Evolutionary conservation across 1,139 yeast genomes (phyloP), one percentile per base, ranked within the genome.

Genomic region (Blastobotrys arbuscula): DNA sequence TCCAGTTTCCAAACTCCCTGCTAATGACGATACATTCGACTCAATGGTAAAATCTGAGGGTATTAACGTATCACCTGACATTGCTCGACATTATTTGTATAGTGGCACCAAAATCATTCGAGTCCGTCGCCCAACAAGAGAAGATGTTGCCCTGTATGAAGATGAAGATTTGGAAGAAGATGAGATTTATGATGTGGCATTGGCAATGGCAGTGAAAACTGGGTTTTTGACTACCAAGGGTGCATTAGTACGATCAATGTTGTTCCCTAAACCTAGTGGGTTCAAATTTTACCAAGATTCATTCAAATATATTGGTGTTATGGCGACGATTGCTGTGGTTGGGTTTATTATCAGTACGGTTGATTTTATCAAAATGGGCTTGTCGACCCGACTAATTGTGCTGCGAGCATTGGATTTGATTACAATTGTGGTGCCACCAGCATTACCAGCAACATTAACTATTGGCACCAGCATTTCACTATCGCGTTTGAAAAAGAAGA

Each of bases 371-470:
- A 73, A 79, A 58, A 69, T 94, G 58, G 92, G 94, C 0, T 67
- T 90, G 43, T 81, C 84, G 3, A 77, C 77, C 51, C 75, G 73
- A 44, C 67, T 84, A 31, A 92, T 92, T 73, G 74, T 90, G 9
- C 71, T 94, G 50, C 77, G 99, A 58, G 97, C 97, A 0, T 71
- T 94, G 53, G 99, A 92, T 68, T 79, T 92, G 50, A 84, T 92
- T 49, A 92, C 99, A 0, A 89, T 92, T 62, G 98, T 94, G 12
- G 96, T 92, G 1, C 99, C 99, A 1, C 99, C 99, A 0, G 98
- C 98, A 0, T 74, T 92, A 46, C 99, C 99, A 0, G 98, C 98
- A 0, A 94, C 98, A 0, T 72, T 92, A 53, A 89, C 98, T 0
- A 92, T 94, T 54, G 98, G 98, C 30, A 89, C 97, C 0, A 88